phyloP scores from a whole-genome alignment of 176 grass and related monocot species.

The Echinochloa phyllopogon region DNA sequence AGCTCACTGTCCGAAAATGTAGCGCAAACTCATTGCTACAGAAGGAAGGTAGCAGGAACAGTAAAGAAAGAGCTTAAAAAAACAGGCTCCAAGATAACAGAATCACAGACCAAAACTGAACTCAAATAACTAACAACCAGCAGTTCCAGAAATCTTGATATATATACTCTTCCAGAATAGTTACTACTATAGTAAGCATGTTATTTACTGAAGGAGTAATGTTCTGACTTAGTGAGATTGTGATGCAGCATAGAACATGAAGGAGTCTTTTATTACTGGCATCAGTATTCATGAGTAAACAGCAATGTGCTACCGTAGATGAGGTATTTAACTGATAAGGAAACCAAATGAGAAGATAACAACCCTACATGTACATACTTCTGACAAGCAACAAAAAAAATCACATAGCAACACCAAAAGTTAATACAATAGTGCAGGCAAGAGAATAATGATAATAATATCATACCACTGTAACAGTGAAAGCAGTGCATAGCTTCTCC shows the following conservation, averaged over 20 bases:
- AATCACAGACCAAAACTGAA: not conserved
- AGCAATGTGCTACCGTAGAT: not conserved
- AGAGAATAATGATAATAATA: constrained; percentile 18
- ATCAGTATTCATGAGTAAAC: not conserved
- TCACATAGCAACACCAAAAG: constrained; percentile 14
- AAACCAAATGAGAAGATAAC: constrained; percentile 6
- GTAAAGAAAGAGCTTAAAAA: not conserved
- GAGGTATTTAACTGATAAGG: not conserved
- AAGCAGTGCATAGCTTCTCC: constrained; percentile 81
- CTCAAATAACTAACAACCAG: not conserved
- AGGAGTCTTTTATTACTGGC: not conserved
- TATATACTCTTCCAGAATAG: not conserved
- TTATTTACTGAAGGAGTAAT: not conserved
- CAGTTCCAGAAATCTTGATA: not conserved
- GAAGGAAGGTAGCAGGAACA: not conserved
- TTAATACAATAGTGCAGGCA: not conserved
- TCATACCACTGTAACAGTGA: constrained; percentile 90
- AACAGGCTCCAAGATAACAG: not conserved
- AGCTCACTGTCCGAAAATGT: not conserved
- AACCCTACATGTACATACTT: not conserved
- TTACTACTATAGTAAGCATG: not conserved
- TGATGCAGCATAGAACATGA: not conserved
- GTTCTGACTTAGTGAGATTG: not conserved
- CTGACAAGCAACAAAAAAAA: not conserved
- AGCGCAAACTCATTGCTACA: not conserved